These are phyloP conservation scores for Periglandula ipomoeae DNA, from an alignment of 2,329 filamentous ascomycete species.

Conservation along the genomic window DNA sequence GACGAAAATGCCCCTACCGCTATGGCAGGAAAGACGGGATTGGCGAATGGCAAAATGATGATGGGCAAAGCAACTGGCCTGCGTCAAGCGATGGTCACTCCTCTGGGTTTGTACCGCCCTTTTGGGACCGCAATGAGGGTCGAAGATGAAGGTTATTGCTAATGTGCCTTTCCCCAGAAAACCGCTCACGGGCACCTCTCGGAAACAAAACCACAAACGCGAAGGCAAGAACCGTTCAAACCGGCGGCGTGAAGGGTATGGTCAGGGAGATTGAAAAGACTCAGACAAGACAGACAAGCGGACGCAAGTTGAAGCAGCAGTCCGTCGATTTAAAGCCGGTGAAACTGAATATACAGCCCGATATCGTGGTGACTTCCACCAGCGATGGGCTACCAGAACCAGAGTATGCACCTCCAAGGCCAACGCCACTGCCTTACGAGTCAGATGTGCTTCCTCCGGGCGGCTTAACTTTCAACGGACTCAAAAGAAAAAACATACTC, in stretches of 20 bases:
- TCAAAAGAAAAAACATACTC: slow-evolving; percentile 49
- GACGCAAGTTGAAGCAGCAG: slow-evolving; percentile 50
- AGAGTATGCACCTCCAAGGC: slow-evolving; percentile 79
- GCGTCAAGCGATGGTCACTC: slow-evolving; percentile 60
- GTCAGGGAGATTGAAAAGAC: slow-evolving; percentile 55
- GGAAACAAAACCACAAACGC: slow-evolving; percentile 96
- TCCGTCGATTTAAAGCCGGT: slow-evolving; percentile 42
- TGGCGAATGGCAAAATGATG: slow-evolving; percentile 36
- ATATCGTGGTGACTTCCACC: slow-evolving; percentile 31
- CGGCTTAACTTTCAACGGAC: slow-evolving; percentile 44
- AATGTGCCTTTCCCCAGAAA: slow-evolving; percentile 15
- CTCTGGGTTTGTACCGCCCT: slow-evolving; percentile 53
- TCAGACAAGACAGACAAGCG: slow-evolving; percentile 47
- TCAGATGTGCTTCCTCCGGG: slow-evolving; percentile 58
- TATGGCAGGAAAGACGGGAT: slow-evolving; percentile 31
- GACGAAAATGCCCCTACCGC: slow-evolving; percentile 63
- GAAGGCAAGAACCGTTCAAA: slow-evolving; percentile 62
- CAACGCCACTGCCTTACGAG: slow-evolving; percentile 56
- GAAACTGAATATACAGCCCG: slow-evolving; percentile 54
- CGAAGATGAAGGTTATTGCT: slow-evolving; percentile 2
- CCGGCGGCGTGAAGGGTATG: slow-evolving; percentile 52
- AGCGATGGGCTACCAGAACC: slow-evolving; percentile 72
- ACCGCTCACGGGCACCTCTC: slow-evolving; percentile 65
- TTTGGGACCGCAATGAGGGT: background rate
- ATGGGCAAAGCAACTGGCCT: slow-evolving; percentile 37